Percentiles rank a stretch among this genome's conserved stretches.
These are phyloP conservation scores for Bimuria novae-zelandiae DNA, from an alignment of 2,329 filamentous ascomycete species.

Conservation along the genomic window DNA sequence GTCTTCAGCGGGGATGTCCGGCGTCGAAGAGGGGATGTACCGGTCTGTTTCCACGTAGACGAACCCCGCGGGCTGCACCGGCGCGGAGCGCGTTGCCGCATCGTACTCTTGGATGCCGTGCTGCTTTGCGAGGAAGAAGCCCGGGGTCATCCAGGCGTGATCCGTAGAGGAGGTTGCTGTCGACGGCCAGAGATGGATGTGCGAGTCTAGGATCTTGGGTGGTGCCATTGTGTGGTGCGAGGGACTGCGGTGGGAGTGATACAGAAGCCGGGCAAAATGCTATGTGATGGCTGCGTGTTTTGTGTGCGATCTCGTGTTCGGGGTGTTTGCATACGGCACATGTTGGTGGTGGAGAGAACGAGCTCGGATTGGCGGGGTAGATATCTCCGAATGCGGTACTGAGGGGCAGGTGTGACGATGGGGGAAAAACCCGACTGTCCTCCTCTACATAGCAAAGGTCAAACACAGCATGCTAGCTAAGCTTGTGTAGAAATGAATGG, in stretches of 20 bases:
- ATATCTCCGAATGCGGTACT: slow-evolving; percentile 7
- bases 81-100: slow-evolving; percentile 15
- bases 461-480: no score
- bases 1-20: background rate
- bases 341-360: slow-evolving; percentile 9
- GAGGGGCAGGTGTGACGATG: background rate
- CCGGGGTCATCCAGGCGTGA: slow-evolving; percentile 70
- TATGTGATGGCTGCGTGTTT: background rate
- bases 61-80: slow-evolving; percentile 59
- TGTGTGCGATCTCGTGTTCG: no score
- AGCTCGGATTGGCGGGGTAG: slow-evolving; percentile 19
- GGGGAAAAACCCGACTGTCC: no score
- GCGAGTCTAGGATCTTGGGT: slow-evolving; percentile 74
- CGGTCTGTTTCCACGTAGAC: slow-evolving; percentile 85
- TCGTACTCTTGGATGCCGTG: slow-evolving; percentile 69
- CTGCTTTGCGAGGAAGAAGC: slow-evolving; percentile 62
- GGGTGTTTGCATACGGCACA: no score
- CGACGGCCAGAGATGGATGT: slow-evolving; percentile 84
- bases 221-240: slow-evolving; percentile 25
- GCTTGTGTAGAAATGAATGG: no score
- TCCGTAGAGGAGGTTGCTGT: slow-evolving; percentile 63
- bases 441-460: no score
- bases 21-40: slow-evolving; percentile 21
- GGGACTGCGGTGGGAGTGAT: background rate
- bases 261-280: background rate